A percentile compares a stretch with the other conserved stretches of the same genome.
Conservation (phyloP, 1,139 yeast genomes). For the Geotrichum bryndzae region DNA sequence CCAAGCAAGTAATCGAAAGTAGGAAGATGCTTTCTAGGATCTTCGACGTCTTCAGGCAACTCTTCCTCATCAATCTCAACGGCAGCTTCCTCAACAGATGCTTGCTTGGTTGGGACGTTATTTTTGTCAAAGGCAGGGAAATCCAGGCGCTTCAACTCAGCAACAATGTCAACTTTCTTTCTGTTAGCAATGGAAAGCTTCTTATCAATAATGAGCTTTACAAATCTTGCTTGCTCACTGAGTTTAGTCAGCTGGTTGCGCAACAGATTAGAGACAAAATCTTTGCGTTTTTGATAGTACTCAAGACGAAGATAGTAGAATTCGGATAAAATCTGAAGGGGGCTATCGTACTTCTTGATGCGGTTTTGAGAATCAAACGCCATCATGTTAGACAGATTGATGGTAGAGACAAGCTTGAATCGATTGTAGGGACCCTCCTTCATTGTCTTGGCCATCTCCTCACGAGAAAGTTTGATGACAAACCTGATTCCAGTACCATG, state of each 20-base stretch:
- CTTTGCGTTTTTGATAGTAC: constrained; percentile 86
- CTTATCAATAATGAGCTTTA: constrained; percentile 80
- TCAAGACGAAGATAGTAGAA: constrained; percentile 84
- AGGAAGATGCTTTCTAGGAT: constrained; percentile 37
- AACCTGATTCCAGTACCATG: constrained; percentile 79
- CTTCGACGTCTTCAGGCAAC: constrained; percentile 30
- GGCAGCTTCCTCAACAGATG: constrained; percentile 33
- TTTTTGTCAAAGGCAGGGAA: constrained; percentile 73
- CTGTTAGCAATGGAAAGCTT: constrained; percentile 67
- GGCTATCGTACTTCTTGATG: constrained; percentile 71
- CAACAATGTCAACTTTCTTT: constrained; percentile 58
- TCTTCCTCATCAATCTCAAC: constrained; percentile 39
- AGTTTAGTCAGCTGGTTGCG: constrained; percentile 71
- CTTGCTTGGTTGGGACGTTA: constrained; percentile 50
- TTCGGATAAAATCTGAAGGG: constrained; percentile 73
- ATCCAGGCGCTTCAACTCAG: constrained; percentile 53
- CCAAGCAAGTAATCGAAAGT: constrained; percentile 46
- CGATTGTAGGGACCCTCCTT: constrained; percentile 73
- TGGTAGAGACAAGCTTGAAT: constrained; percentile 66
- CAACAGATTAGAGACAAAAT: constrained; percentile 60
- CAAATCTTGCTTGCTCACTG: constrained; percentile 82
- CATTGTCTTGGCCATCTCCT: constrained; percentile 77
- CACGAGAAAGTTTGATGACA: constrained; percentile 63
- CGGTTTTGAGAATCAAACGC: constrained; percentile 92
- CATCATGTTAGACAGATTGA: constrained; percentile 83